Percentiles rank a stretch among this genome's conserved stretches.
These are phyloP conservation scores for Diddensiella santjacobensis DNA, from an alignment of 805 yeast genomes.

Conservation along the genomic window DNA sequence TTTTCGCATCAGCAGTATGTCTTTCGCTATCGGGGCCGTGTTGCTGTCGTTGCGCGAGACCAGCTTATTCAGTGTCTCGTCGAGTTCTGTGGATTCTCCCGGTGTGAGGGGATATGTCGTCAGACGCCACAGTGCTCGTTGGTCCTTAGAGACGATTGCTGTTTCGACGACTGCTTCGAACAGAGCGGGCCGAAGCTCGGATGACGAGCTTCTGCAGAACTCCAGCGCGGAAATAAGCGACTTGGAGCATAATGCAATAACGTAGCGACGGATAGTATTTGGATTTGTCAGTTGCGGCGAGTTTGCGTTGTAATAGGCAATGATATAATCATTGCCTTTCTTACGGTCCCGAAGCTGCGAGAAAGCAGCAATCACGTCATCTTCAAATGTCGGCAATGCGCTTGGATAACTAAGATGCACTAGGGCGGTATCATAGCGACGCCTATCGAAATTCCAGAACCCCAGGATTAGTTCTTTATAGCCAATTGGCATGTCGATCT, in stretches of 20 bases:
- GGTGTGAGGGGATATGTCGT: conserved; percentile 19
- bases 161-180: conserved; percentile 12
- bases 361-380: conserved; percentile 13
- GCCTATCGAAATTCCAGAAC: conserved; percentile 22
- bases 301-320: conserved; percentile 16
- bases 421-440: conserved; percentile 15
- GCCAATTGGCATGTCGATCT: conserved; percentile 20
- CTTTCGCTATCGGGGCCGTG: conserved; percentile 16
- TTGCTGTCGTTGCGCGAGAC: background rate
- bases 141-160: conserved; percentile 10
- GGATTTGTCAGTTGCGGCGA: conserved; percentile 10
- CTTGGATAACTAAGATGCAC: conserved; percentile 20
- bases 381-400: conserved; percentile 14
- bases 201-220: conserved; percentile 18
- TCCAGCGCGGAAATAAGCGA: conserved; percentile 17
- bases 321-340: conserved; percentile 1
- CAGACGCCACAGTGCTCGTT: conserved; percentile 20
- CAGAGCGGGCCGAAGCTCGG: conserved; percentile 7
- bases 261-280: conserved; percentile 12
- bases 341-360: background rate
- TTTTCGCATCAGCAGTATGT: conserved; percentile 18
- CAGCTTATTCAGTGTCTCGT: conserved; percentile 10
- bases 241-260: conserved; percentile 15
- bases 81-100: conserved; percentile 13
- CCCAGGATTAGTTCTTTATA: conserved; percentile 20